These are phyloP conservation scores for Bonnemaisonia californica DNA, from an alignment of 31 red algal species.

Conservation along the genomic window DNA sequence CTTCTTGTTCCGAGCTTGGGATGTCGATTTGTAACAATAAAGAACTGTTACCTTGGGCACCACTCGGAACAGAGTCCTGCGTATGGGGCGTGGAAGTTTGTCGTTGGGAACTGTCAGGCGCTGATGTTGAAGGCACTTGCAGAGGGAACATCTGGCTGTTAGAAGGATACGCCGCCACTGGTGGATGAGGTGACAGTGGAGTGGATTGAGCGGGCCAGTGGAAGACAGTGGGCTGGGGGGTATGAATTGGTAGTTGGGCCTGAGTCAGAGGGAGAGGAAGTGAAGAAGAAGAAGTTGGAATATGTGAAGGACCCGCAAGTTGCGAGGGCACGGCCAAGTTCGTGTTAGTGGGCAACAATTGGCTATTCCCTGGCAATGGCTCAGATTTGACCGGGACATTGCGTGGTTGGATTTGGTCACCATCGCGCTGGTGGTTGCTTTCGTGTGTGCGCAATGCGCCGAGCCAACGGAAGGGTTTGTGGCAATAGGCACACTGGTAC, in stretches of 20 bases:
- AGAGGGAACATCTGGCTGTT: background rate
- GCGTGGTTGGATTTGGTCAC: background rate
- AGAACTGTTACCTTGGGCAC: background rate
- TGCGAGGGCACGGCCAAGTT: background rate
- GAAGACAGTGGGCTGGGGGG: background rate
- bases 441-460: constrained; percentile 63
- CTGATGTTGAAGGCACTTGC: background rate
- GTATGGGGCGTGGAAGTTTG: background rate
- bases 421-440: constrained; percentile 48
- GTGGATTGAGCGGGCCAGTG: background rate
- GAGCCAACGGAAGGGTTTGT: constrained; percentile 56
- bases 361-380: background rate
- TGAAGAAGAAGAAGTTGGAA: background rate
- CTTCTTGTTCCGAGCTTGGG: background rate
- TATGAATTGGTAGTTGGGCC: background rate
- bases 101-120: background rate
- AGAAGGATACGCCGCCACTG: background rate
- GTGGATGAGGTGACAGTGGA: background rate
- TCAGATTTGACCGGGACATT: background rate
- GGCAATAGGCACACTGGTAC: constrained; percentile 66
- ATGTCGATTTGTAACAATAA: background rate
- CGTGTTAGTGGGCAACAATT: background rate
- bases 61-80: background rate
- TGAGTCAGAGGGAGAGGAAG: background rate
- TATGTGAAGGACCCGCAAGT: background rate